A percentile compares a stretch with the other conserved stretches of the same genome.
Conservation (phyloP, 192 early-diverging fungal genomes). For the Entomortierella chlamydospora region DNA sequence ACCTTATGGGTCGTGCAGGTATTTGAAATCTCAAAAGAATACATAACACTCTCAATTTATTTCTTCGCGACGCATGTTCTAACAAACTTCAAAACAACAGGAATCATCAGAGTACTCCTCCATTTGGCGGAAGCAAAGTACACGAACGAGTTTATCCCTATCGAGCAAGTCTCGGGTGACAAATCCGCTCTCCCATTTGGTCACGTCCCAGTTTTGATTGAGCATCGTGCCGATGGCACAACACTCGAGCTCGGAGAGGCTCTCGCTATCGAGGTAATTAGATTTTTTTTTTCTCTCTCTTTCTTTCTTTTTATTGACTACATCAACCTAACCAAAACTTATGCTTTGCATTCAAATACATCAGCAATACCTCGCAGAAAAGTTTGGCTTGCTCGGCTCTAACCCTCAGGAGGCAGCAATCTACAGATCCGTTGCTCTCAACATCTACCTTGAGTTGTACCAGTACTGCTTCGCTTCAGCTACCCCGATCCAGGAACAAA, state of each 20-base stretch:
- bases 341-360: background rate
- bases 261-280: constrained; percentile 35
- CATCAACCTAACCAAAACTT: background rate
- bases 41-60: too few species aligned
- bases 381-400: constrained; percentile 33
- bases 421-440: constrained; percentile 30
- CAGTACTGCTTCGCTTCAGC: constrained; percentile 7
- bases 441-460: constrained; percentile 36
- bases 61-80: background rate
- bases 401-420: constrained; percentile 22
- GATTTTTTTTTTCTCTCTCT: background rate
- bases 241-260: constrained; percentile 43
- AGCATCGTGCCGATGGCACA: constrained; percentile 19
- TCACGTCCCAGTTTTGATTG: constrained; percentile 36
- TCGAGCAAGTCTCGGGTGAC: constrained; percentile 13
- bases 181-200: constrained; percentile 30
- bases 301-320: background rate
- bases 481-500: constrained; percentile 10
- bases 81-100: constrained; percentile 1
- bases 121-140: constrained; percentile 33
- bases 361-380: constrained; percentile 48
- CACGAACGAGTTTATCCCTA: constrained; percentile 27
- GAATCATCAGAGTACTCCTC: constrained; percentile 18
- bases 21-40: too few species aligned
- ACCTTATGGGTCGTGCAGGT: constrained; percentile 39